Evolutionary conservation across 169 alveolate species (phyloP), one percentile per base, ranked within the genome.

Genomic region (Eimeria necatrix): DNA sequence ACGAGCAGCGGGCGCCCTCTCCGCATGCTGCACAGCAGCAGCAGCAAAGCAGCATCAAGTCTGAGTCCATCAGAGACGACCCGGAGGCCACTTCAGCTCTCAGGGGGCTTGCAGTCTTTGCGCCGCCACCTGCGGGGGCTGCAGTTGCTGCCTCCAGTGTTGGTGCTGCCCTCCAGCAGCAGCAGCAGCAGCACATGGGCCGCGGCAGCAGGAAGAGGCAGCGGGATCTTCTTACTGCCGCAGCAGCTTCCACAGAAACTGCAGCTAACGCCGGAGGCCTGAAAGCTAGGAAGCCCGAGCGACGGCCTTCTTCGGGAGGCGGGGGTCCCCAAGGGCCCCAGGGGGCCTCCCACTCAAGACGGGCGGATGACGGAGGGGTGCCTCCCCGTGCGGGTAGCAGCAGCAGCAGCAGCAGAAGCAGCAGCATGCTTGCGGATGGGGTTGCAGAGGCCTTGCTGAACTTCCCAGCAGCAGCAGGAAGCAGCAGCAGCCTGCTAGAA

Each of bases 331-430:
- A 61, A 71, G 52, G n/a, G 46, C 41, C 7, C 78, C 14, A 41
- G 84, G 22, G n/a, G 59, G 7, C n/a, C 22, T 4, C 84, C 53
- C n/a, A 59, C 0, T 5, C 68, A 9, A 9, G 18, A 32, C 22
- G 80, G 80, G 87, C 87, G 48, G 87, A 6, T 5, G 87, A 76
- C 14, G 87, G 16, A 32, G 87, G 59, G 68, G 20, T 68, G 8
- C 24, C 68, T 0, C 53, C 2, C 49, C 87, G 87, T 16, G 53
- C 87, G 46, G 59, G 81, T 14, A 71, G 81, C 81, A 71, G 81
- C 81, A 71, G 49, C 81, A 71, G 87, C 87, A 46, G 87, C 87
- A 49, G 87, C 64, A 49, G 59, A 10, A 76, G 87, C 61, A 76
- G 87, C 87, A 76, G 87, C 87, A 4, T 20, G 12, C 51, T 76